Evolutionary conservation across 1,139 yeast species (phyloP).

Genomic region (Diutina sp.): DNA sequence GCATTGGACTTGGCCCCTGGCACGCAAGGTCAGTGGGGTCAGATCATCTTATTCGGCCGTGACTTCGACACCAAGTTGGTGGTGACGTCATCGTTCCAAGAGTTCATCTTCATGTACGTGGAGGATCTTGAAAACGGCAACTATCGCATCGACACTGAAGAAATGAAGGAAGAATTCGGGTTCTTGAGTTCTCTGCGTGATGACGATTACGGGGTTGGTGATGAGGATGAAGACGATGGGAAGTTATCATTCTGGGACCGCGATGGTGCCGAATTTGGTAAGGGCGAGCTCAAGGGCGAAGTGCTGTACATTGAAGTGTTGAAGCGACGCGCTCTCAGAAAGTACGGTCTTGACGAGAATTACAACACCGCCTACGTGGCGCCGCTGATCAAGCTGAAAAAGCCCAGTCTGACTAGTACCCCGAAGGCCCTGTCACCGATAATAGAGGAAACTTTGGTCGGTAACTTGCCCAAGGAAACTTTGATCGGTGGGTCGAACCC

Average conservation of each 20-base stretch:
- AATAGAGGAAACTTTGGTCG: constrained; percentile 6
- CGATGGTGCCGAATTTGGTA: constrained; percentile 8
- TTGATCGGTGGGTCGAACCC: constrained; percentile 18
- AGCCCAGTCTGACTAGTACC: constrained; percentile 5
- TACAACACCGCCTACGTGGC: constrained; percentile 28
- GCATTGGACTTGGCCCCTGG: constrained; percentile 56
- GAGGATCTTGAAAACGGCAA: constrained; percentile 71
- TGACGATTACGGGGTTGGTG: constrained; percentile 36
- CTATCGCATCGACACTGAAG: constrained; percentile 35
- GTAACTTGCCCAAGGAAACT: constrained; percentile 27
- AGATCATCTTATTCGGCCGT: constrained; percentile 77
- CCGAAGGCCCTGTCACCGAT: constrained; percentile 6
- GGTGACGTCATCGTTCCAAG: constrained; percentile 77
- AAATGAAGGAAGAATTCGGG: constrained; percentile 14
- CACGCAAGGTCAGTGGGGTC: constrained; percentile 57
- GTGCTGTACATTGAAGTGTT: constrained; percentile 39
- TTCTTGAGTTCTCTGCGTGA: constrained; percentile 13
- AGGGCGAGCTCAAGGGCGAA: constrained; percentile 11
- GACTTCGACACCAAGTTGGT: constrained; percentile 78
- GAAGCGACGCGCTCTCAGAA: constrained; percentile 35
- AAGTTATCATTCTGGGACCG: constrained; percentile 13
- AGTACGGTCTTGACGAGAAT: constrained; percentile 22
- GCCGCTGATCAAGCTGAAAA: constrained; percentile 20
- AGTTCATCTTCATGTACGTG: constrained; percentile 66
- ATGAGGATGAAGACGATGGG: constrained; percentile 29